phyloP scores from a whole-genome alignment of 2,329 filamentous ascomycete species.

The Ascochyta lentis region DNA sequence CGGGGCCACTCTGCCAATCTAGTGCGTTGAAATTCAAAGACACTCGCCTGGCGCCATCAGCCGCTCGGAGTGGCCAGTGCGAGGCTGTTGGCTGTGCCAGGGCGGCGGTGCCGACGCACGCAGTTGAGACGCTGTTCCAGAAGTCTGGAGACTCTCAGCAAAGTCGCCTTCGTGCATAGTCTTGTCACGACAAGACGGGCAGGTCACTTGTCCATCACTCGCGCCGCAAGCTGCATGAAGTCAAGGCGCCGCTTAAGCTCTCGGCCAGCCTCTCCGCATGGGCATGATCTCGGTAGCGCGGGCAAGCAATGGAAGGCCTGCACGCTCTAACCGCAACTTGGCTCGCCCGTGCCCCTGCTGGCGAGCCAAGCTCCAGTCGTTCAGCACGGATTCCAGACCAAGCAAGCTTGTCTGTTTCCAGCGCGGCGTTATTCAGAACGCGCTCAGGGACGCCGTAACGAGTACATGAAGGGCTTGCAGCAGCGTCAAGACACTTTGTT shows the following conservation, averaged over 20 bases:
- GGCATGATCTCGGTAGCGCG: constrained; percentile 8
- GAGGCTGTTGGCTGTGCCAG: constrained; percentile 13
- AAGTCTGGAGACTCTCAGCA: constrained; percentile 3
- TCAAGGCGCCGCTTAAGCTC: constrained; percentile 21
- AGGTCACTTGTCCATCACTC: constrained; percentile 21
- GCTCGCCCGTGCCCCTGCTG: constrained; percentile 15
- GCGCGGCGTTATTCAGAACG: constrained; percentile 9
- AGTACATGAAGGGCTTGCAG: constrained; percentile 16
- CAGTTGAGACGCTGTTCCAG: constrained; percentile 15
- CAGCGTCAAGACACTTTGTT: constrained; percentile 19
- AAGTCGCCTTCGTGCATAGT: constrained; percentile 6
- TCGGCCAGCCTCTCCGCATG: constrained; percentile 30
- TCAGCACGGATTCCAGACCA: constrained; percentile 23
- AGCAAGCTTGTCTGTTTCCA: constrained; percentile 19
- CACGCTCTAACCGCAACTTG: constrained; percentile 17
- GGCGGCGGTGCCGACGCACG: constrained; percentile 13
- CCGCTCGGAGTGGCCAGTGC: constrained; percentile 1
- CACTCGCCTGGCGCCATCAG: constrained; percentile 1
- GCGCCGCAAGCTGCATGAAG: constrained; percentile 21
- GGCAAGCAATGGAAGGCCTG: constrained; percentile 16
- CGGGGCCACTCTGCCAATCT: constrained; percentile 8
- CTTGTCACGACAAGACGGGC: constrained; percentile 21
- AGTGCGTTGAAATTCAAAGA: not conserved
- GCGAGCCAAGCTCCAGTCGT: constrained; percentile 27
- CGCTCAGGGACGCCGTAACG: constrained; percentile 25